phyloP scores from a whole-genome alignment of 306 rosid genomes.

The Hippophae tibetana region DNA sequence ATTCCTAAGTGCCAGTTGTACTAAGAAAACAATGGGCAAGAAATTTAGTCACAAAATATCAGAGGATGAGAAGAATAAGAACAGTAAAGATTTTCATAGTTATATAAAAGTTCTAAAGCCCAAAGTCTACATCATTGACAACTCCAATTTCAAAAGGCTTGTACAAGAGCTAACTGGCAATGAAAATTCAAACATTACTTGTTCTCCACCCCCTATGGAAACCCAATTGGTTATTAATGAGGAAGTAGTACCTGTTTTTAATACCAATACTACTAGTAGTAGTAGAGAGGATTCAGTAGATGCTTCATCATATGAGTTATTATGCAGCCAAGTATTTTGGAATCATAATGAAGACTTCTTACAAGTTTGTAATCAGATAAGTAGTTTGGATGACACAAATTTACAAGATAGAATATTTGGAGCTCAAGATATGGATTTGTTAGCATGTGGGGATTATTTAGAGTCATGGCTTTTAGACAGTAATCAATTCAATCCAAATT shows the following conservation, averaged over 20 bases:
- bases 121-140: constrained; percentile 36
- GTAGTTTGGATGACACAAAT: constrained; percentile 5
- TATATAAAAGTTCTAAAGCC: constrained; percentile 27
- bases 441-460: constrained; percentile 13
- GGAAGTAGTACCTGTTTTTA: no score
- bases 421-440: constrained; percentile 1
- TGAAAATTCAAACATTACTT: neutral
- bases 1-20: constrained; percentile 43
- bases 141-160: constrained; percentile 35
- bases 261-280: neutral
- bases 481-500: neutral
- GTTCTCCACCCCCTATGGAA: constrained; percentile 1
- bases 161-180: constrained; percentile 41
- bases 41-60: constrained; percentile 15
- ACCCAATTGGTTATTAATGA: neutral
- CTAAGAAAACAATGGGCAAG: constrained; percentile 27
- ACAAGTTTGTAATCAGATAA: constrained; percentile 13
- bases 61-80: constrained; percentile 4
- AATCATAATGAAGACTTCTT: constrained; percentile 8
- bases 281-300: constrained; percentile 13
- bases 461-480: constrained; percentile 27
- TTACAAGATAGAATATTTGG: neutral
- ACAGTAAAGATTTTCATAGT: constrained; percentile 20
- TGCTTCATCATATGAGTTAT: constrained; percentile 1
- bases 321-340: neutral